phyloP scores from a whole-genome alignment of 2,329 filamentous ascomycete species.

The Biscogniauxia marginata region DNA sequence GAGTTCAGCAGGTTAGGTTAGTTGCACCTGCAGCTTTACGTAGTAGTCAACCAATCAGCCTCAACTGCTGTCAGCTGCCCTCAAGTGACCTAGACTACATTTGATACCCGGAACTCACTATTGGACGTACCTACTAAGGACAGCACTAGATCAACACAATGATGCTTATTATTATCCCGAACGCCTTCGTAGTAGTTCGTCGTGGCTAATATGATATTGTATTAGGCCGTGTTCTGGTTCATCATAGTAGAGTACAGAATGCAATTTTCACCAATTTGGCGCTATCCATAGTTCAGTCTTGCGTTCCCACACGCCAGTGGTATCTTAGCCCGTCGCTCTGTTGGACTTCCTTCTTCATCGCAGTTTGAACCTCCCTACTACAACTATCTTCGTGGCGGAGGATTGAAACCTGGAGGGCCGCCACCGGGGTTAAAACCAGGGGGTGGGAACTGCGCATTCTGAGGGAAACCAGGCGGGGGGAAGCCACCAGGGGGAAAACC shows the following conservation, averaged over 20 bases:
- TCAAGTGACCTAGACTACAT: conserved; percentile 7
- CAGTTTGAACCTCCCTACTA: conserved; percentile 13
- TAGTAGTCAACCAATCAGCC: conserved; percentile 4
- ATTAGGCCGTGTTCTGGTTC: conserved; percentile 12
- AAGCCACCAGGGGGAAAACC: conserved; percentile 39
- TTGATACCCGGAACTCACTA: neutral
- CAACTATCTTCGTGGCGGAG: conserved; percentile 60
- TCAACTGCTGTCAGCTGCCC: conserved; percentile 14
- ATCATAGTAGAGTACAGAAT: conserved; percentile 17
- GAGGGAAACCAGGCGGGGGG: conserved; percentile 45
- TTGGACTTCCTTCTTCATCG: conserved; percentile 9
- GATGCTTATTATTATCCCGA: neutral
- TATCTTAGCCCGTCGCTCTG: conserved; percentile 22
- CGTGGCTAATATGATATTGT: conserved; percentile 12
- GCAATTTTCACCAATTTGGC: conserved; percentile 19
- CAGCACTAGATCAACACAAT: neutral
- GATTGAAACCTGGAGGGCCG: conserved; percentile 70
- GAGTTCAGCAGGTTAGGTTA: neutral
- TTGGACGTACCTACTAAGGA: neutral
- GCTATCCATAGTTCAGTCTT: conserved; percentile 21
- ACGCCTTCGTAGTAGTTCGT: neutral
- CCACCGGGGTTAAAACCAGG: conserved; percentile 51
- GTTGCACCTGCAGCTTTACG: neutral
- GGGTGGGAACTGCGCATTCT: conserved; percentile 45
- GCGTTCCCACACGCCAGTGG: conserved; percentile 35